phyloP scores from a whole-genome alignment of 176 grass and related monocot genomes.

The Avena eriantha region DNA sequence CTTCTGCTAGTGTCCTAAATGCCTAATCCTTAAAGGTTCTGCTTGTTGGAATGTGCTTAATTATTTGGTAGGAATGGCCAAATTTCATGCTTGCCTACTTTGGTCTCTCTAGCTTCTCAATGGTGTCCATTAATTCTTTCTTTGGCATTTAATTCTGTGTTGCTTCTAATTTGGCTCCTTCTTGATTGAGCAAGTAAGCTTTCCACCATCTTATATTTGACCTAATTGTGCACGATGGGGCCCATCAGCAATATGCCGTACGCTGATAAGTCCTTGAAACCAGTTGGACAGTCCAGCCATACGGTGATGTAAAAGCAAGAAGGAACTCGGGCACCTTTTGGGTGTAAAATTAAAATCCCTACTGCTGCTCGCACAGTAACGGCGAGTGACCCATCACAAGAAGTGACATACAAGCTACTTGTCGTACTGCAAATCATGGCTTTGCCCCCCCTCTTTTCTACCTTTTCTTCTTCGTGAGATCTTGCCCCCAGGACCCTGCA shows the following conservation, averaged over 20 bases:
- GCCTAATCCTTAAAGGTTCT: neutral
- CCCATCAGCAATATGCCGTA: neutral
- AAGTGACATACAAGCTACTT: conserved; percentile 45
- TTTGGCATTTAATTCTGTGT: neutral
- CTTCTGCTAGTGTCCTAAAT: neutral
- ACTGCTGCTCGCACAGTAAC: neutral
- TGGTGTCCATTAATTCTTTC: neutral
- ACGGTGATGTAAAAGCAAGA: neutral
- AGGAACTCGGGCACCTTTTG: neutral
- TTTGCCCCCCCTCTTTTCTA: neutral
- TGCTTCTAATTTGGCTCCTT: neutral
- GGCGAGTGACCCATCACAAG: neutral
- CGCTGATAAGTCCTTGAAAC: neutral
- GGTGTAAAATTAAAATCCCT: neutral
- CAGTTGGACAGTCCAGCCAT: conserved; percentile 3
- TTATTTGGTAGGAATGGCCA: neutral
- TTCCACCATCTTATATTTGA: neutral
- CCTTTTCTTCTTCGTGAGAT: conserved; percentile 39
- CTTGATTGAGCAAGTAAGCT: neutral
- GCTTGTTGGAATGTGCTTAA: neutral
- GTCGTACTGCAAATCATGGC: conserved; percentile 25
- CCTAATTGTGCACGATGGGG: neutral
- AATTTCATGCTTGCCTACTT: neutral
- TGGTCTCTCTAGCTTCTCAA: neutral
- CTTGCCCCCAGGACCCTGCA: neutral